Conservation (phyloP, 2,329 filamentous ascomycete genomes). For the Raffaelea arxii region DNA sequence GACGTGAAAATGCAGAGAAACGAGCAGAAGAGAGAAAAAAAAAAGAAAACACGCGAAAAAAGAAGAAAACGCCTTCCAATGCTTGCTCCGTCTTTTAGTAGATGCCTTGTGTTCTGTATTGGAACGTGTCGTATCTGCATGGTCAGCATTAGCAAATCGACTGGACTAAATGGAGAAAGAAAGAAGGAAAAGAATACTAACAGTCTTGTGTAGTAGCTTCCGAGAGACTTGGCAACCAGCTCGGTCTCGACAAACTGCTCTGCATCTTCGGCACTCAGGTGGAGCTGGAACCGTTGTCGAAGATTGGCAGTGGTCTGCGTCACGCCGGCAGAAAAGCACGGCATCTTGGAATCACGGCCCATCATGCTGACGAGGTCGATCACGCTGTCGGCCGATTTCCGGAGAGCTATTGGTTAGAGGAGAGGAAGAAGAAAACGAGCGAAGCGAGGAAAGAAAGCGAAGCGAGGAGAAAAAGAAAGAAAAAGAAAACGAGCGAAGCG, state of each 20-base stretch:
- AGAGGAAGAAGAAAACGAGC: too few species aligned
- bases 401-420: conserved; percentile 43
- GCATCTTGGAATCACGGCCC: conserved; percentile 76
- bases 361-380: conserved; percentile 78
- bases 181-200: conserved; percentile 34
- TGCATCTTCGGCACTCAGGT: conserved; percentile 73
- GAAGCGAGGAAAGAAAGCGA: too few species aligned
- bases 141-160: conserved; percentile 6
- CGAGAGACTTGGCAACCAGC: conserved; percentile 68
- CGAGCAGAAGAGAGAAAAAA: background rate
- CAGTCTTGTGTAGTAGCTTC: conserved; percentile 81
- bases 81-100: conserved; percentile 43
- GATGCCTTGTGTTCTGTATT: conserved; percentile 81
- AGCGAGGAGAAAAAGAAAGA: too few species aligned
- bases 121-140: conserved; percentile 69
- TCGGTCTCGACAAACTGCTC: conserved; percentile 74
- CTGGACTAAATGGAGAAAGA: background rate
- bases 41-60: background rate
- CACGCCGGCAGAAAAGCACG: conserved; percentile 70
- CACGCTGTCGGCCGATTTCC: conserved; percentile 69
- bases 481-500: too few species aligned
- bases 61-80: conserved; percentile 9
- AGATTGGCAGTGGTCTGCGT: conserved; percentile 59
- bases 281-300: conserved; percentile 68
- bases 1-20: too few species aligned